Conservation (phyloP, 257 asterid species). For the Lycium ferocissimum region DNA sequence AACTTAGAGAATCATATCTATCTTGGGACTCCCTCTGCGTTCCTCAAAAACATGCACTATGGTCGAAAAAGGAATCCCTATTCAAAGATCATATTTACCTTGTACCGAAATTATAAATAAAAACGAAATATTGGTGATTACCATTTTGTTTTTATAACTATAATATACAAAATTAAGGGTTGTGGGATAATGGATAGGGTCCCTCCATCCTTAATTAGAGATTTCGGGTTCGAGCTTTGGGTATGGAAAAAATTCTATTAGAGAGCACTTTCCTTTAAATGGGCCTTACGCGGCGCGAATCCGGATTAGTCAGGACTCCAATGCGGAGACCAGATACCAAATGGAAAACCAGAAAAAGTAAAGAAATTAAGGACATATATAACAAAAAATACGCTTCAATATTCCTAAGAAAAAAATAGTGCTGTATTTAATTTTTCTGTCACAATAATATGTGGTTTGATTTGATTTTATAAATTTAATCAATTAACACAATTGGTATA, state of each 20-base stretch:
- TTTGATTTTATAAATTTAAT: neutral
- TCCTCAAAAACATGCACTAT: neutral
- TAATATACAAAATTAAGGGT: no score
- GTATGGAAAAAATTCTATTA: no score
- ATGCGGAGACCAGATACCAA: no score
- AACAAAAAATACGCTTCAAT: no score
- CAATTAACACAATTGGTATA: neutral
- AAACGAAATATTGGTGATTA: neutral
- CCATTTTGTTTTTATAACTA: neutral
- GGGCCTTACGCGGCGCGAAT: no score
- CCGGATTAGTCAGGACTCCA: no score
- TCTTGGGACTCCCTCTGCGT: conserved; percentile 39
- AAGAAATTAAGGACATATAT: no score
- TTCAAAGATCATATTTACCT: neutral
- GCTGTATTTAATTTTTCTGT: neutral
- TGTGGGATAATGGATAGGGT: no score
- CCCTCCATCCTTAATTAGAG: no score
- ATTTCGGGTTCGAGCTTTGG: no score
- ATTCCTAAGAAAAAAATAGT: no score
- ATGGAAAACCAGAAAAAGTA: no score
- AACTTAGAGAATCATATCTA: conserved; percentile 39
- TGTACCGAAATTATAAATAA: neutral
- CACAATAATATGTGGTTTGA: neutral
- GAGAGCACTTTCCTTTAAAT: neutral
- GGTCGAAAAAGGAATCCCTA: neutral